Percentiles rank a stretch among this genome's conserved stretches.
phyloP scores from a whole-genome alignment of 2,329 filamentous ascomycete genomes.

The Neonectria neomacrospora region DNA sequence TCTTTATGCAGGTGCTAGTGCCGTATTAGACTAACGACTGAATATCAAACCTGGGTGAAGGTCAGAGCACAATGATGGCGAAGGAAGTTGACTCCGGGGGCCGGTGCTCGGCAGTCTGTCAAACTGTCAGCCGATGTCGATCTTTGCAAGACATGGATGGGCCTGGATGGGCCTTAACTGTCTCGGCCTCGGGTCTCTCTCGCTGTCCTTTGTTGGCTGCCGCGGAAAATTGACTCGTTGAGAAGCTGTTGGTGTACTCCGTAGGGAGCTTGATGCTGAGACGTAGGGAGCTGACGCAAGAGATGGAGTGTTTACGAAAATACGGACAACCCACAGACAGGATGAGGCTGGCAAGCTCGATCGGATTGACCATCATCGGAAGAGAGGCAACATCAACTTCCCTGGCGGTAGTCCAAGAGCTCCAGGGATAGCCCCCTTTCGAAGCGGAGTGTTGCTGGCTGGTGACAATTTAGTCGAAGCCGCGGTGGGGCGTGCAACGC shows the following conservation, averaged over 20 bases:
- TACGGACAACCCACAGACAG: slow-evolving; percentile 9
- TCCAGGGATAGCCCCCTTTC: slow-evolving; percentile 17
- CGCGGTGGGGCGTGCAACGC: slow-evolving; percentile 32
- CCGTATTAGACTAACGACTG: background rate
- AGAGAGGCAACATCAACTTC: background rate
- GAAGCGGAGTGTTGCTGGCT: slow-evolving; percentile 9
- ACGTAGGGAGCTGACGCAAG: background rate
- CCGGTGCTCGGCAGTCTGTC: slow-evolving; percentile 1
- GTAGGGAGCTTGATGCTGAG: slow-evolving; percentile 7
- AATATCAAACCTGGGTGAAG: background rate
- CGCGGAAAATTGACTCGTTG: slow-evolving; percentile 10
- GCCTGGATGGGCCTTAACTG: too few species aligned
- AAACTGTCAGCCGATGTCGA: slow-evolving; percentile 7
- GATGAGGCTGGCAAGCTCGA: background rate
- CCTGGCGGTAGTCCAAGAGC: background rate
- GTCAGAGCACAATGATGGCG: slow-evolving; percentile 1
- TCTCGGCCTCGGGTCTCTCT: background rate
- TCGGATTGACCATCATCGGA: background rate
- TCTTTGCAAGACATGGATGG: slow-evolving; percentile 7
- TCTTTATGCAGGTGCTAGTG: slow-evolving; percentile 23
- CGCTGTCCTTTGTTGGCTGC: background rate
- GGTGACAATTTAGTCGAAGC: slow-evolving; percentile 39
- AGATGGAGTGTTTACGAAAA: slow-evolving; percentile 9
- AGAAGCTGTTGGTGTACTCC: background rate
- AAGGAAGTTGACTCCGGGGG: background rate